Base-by-base conservation (phyloP, 2,329 filamentous ascomycete species). In the Nothophaeocryptopus gaeumannii region DNA sequence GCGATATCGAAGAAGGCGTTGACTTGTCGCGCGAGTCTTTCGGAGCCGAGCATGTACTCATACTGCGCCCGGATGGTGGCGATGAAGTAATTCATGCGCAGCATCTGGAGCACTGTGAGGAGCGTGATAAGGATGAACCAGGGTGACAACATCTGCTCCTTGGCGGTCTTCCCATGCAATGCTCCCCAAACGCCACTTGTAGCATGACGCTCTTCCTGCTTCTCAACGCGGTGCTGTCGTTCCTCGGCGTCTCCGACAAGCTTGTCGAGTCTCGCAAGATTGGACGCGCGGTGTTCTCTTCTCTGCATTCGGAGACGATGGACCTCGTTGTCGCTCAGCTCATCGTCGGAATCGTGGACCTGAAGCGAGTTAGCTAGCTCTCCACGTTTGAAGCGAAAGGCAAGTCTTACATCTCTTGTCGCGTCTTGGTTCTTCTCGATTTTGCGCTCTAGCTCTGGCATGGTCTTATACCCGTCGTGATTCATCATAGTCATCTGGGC, bases 121-220 rank as follows among this genome's bases (percentile, higher is more conserved):
- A 89, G 70, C 2, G 88, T 87, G 61, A 95, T 87, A 31, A 95
- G 77, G 32, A 89, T 75, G 67, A 93, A 95, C 89, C 89, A 95
- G 0, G 85, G 85, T 2, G 85, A 88, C 9, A 74, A 70, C 59
- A 95, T 86, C 70, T 96, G 90, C 62, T 88, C 72, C 26, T 76
- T 64, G 0, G 88, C 86, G 0, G 85, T 80, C 58, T 78, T 76
- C 47, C 83, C 83, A 66, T 96, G 91, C 70, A 96, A 80, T 14
- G 85, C 85, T 20, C 91, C 91, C 89, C 89, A 95, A 20, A 96
- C 86, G 5, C 88, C 89, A 16, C 83, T 86, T 11, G 78, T 45
- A 11, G 39, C 47, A 8, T 54, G 49, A 3, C 47, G 50, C 38
- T 58, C 47, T 29, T 53, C 55, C 20, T 55, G 46, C 46, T 51